Evolutionary conservation across 495 filamentous ascomycete genomes (phyloP), one percentile per base, ranked within the genome.

Genomic region (Trichoderma gamsii): DNA sequence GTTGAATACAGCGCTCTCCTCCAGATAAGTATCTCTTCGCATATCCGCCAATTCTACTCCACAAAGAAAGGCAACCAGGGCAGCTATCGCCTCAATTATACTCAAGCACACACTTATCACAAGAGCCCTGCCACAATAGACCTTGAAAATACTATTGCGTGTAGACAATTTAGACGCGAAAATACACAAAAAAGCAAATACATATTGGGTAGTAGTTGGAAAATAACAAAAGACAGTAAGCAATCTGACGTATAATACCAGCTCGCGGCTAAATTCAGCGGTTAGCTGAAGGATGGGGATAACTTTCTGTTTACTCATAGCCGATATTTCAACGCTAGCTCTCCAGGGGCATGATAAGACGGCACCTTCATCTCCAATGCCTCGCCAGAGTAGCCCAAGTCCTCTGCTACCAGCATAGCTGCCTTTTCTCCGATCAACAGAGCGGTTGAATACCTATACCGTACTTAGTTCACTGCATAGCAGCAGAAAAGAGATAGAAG

Each of bases 341-440:
- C 56, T 3, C 56, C 56, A 3, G 56, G 56, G 12, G 56, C 86
- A 69, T 88, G 77, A 70, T 89, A 88, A 11, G 77, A 83, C 4
- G 82, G 81, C 8, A 93, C 88, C 73, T 86, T 86, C 90, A 95
- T 94, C 68, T 91, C 85, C 67, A 95, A 80, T 52, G 85, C 90
- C 56, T 82, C 80, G 21, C 90, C 90, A 29, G 84, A 87, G 76
- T 92, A 93, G 4, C 90, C 91, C 25, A 92, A 79, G 70, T 92
- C 88, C 75, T 92, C 89, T 4, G 86, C 90, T n/a, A 85, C 79
- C 1, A 93, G 81, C 69, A 89, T 77, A 0, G 89, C 89, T 27
- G 84, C 87, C 78, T 95, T 95, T 80, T 95, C 90, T n/a, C 90
- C 91, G 67, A 95, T 93, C 8, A 92, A 79, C 13, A 93, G 83